Evolutionary conservation across 2,329 filamentous ascomycete species (phyloP), one percentile per base, ranked within the genome.

Genomic region (Trichoderma sp.): DNA sequence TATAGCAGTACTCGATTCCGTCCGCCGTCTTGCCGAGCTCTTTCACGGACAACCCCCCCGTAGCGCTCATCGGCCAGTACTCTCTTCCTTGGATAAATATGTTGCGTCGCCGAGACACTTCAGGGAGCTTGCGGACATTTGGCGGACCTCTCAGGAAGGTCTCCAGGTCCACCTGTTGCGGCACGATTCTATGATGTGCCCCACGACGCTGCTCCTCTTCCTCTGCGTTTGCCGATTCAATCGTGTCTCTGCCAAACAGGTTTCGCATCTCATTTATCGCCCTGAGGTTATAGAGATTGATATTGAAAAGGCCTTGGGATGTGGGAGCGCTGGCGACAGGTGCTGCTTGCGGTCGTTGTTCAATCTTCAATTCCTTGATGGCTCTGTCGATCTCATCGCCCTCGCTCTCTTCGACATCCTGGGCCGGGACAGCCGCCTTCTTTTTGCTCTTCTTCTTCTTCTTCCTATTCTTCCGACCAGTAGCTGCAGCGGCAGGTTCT

Each of bases 251-350:
- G 7, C 83, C 87, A 76, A 85, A 89, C 2, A 88, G 77, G 34
- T 80, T 82, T 60, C 85, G 90, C 93, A 99, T 97, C 81, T 99
- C 95, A 74, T 97, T 97, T 39, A 90, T 84, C 8, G 92, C 92
- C 76, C 94, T 94, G 12, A 99, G 85, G 72, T 93, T 88, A 71
- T 91, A 86, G 0, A 89, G 87, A 72, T 85, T 85, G 73, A 87
- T 82, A 34, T 79, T 77, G 2, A 88, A 76, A 4, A 86, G 78
- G 34, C 79, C 74, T 67, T 80, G 81, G 50, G 80, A 75, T 13
- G 77, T 73, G 13, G 75, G 63, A 22, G 67, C 58, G 17, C 70
- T 67, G 56, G 37, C 29, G 4, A 63, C 25, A 5, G 69, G 58
- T 15, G 68, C 60, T 37, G 70, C 29, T 13, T 67, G 57, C 8